A percentile compares a stretch with the other conserved stretches of the same genome.
These are phyloP conservation scores for Hypoxylon sp. DNA, from an alignment of 2,329 filamentous ascomycete genomes.

Conservation along the genomic window DNA sequence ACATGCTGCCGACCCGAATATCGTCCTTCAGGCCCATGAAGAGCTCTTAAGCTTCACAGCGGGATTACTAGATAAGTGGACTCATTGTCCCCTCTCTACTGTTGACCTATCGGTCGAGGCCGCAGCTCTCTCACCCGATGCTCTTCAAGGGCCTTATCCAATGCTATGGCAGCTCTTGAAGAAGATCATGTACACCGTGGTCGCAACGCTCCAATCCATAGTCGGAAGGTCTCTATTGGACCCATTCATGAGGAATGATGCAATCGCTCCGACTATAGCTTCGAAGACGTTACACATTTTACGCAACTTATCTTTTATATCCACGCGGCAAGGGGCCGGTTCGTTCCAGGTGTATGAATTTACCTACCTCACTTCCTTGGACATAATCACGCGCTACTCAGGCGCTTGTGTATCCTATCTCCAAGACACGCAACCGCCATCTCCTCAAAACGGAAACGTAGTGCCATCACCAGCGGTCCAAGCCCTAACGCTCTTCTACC, in stretches of 20 bases:
- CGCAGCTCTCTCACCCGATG: conserved; percentile 74
- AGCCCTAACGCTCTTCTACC: conserved; percentile 87
- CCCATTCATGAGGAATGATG: conserved; percentile 60
- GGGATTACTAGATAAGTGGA: conserved; percentile 79
- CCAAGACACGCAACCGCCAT: conserved; percentile 67
- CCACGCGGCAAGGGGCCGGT: conserved; percentile 78
- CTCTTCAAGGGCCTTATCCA: conserved; percentile 76
- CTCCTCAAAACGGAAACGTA: conserved; percentile 65
- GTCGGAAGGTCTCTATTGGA: conserved; percentile 74
- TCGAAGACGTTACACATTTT: conserved; percentile 80
- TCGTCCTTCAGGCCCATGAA: conserved; percentile 69
- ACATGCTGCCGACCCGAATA: conserved; percentile 61
- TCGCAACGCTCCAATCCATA: conserved; percentile 81
- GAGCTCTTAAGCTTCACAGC: conserved; percentile 77
- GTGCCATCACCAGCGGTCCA: conserved; percentile 76
- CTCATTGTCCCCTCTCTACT: conserved; percentile 78
- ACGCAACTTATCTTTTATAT: conserved; percentile 86
- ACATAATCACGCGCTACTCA: conserved; percentile 82
- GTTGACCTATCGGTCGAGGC: conserved; percentile 78
- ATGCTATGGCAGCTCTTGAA: conserved; percentile 82
- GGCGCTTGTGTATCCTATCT: conserved; percentile 77
- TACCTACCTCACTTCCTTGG: conserved; percentile 84
- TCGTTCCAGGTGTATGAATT: conserved; percentile 89
- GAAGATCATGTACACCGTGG: conserved; percentile 80
- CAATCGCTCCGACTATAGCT: conserved; percentile 74